These are phyloP conservation scores for Cenchrus fungigraminus DNA, from an alignment of 176 grass and related monocot genomes.

Conservation along the genomic window DNA sequence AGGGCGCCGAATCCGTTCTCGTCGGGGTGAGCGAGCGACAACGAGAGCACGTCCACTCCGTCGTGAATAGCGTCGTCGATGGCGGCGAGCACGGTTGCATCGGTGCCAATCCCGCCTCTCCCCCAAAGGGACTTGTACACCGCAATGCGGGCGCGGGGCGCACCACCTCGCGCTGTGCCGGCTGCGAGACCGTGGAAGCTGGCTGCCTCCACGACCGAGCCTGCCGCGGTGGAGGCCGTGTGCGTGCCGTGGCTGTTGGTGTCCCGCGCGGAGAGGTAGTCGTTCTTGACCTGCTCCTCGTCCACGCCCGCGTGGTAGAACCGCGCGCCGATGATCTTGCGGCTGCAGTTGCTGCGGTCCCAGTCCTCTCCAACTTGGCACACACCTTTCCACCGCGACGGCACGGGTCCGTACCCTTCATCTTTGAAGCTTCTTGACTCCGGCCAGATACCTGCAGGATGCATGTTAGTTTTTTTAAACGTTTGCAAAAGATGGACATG, in stretches of 20 bases:
- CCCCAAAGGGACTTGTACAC: slow-evolving; percentile 34
- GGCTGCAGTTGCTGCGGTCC: slow-evolving; percentile 27
- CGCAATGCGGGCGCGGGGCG: background rate
- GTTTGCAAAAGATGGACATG: background rate
- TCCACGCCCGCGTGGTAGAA: background rate
- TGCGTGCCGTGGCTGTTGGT: background rate
- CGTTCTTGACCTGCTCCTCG: rapidly evolving
- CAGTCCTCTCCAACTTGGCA: slow-evolving; percentile 13
- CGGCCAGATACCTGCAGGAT: slow-evolving; percentile 42
- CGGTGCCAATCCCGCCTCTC: too few species aligned
- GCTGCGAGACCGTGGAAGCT: slow-evolving; percentile 30
- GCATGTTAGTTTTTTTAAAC: too few species aligned
- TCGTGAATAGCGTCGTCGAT: too few species aligned
- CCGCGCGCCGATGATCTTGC: slow-evolving; percentile 46
- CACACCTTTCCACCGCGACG: slow-evolving; percentile 2
- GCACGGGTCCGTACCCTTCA: slow-evolving; percentile 11
- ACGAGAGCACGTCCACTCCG: too few species aligned
- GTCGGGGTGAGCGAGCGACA: too few species aligned
- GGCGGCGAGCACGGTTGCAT: too few species aligned
- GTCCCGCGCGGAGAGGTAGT: slow-evolving; percentile 30
- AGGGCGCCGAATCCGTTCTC: too few species aligned
- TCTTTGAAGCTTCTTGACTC: slow-evolving; percentile 44
- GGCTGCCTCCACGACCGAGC: background rate
- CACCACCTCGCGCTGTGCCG: slow-evolving; percentile 1
- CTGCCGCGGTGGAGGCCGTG: slow-evolving; percentile 38